Base-by-base conservation (phyloP, 2,329 filamentous ascomycete species). In the Verticillium isaacii region DNA sequence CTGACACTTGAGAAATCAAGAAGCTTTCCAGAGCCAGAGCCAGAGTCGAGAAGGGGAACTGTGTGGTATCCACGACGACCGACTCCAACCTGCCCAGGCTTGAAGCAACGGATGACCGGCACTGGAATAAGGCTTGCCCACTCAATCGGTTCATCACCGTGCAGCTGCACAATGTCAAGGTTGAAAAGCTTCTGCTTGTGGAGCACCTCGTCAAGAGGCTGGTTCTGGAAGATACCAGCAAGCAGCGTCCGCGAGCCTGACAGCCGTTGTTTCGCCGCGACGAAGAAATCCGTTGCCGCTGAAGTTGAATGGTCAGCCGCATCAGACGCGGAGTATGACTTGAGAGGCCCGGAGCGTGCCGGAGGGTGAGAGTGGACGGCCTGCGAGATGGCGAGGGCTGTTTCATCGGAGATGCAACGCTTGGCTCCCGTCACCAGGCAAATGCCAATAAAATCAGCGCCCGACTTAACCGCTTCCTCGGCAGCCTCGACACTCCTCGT, bases 191-290 rank as follows among this genome's bases (percentile, higher is more conserved):
- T 85, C 68, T 96, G 91, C 73, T 94, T 87, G 65, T 88, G 84
- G 58, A 98, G 80, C 7, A 99, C 82, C 68, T 97, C 92, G 39
- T 86, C 85, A 11, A 99, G 81, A 0, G 94, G 87, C 71, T 98
- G 94, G 73, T 97, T 91, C 69, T 91, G 89, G 79, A 99, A 99
- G 2, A 99, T 94, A 61, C 95, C 95, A 5, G 97, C 95, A 0
- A 99, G 82, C 2, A 95, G 82, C 0, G 94, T 89, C 11, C 90
- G 77, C 15, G 85, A 71, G 72, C 80, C 72, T 72, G 82, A 75
- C 5, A 88, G 74, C 62, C 79, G 77, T 36, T 75, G 72, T 29
- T 73, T 68, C n/a, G 81, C 78, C 59, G 78, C 75, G n/a, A 75
- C 83, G 73, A 96, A 98, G 76, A 88, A 97, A 71, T 93, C 91